Conservation (phyloP, 306 rosid species). For the Fragaria ananassa region DNA sequence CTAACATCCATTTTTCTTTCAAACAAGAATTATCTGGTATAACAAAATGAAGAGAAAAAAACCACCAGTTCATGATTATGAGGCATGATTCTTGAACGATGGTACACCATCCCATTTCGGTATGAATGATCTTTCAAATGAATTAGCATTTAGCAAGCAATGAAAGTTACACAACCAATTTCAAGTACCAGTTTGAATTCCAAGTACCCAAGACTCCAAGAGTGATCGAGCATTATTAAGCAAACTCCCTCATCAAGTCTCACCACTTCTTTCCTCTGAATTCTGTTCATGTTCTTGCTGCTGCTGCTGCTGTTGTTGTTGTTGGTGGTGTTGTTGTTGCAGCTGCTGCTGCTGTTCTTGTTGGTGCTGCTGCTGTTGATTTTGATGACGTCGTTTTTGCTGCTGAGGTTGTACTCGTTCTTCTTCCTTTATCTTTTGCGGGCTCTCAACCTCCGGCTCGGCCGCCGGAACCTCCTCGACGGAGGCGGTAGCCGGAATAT, state of each 20-base stretch:
- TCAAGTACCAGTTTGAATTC: not conserved
- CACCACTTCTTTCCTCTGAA: not conserved
- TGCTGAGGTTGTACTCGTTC: slow-evolving; percentile 1
- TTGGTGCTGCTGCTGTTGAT: not conserved
- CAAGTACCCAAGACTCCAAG: not conserved
- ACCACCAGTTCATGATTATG: not conserved
- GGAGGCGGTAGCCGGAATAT: not conserved
- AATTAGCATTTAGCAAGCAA: not conserved
- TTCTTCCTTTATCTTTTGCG: slow-evolving; percentile 45
- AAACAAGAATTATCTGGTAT: not conserved
- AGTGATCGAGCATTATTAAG: not conserved
- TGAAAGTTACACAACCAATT: not conserved
- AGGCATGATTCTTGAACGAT: not conserved
- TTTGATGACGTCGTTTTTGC: not conserved
- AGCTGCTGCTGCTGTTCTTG: no score
- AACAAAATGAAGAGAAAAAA: not conserved
- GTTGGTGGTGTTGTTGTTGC: not conserved
- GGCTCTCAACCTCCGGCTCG: slow-evolving; percentile 19
- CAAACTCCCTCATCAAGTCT: slow-evolving; percentile 8
- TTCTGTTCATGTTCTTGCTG: not conserved
- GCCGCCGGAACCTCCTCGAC: slow-evolving; percentile 21
- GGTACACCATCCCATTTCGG: not conserved
- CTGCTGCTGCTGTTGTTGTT: not conserved
- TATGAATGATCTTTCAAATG: not conserved
- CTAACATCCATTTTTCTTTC: no score